phyloP scores from a whole-genome alignment of 768 basidiomycete genomes.

The Lactarius deliciosus region DNA sequence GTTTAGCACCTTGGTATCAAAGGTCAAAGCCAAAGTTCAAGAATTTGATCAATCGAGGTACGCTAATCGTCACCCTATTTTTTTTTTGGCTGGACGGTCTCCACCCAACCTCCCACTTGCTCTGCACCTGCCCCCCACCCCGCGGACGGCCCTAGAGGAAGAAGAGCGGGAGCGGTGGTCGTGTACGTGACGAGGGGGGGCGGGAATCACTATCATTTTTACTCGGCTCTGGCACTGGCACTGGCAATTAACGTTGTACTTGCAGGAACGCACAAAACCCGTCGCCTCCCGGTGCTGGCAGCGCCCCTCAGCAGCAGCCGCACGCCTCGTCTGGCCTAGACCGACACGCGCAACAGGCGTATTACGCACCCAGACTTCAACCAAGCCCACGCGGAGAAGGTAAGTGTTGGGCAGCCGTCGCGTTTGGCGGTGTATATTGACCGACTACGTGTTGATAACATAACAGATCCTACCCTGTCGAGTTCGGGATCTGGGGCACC shows the following conservation, averaged over 20 bases:
- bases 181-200: background rate
- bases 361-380: slow-evolving; percentile 23
- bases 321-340: slow-evolving; percentile 10
- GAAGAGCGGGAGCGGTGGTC: background rate
- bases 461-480: background rate
- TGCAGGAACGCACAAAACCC: slow-evolving; percentile 17
- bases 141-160: background rate
- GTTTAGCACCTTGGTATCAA: slow-evolving; percentile 65
- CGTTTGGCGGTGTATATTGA: background rate
- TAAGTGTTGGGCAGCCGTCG: background rate
- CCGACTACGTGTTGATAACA: too few species aligned
- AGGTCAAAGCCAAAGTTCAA: slow-evolving; percentile 81
- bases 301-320: background rate
- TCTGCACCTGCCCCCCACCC: background rate
- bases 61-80: slow-evolving; percentile 6
- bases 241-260: background rate
- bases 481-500: background rate
- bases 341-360: slow-evolving; percentile 26
- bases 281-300: background rate
- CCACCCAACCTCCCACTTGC: background rate
- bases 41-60: slow-evolving; percentile 65
- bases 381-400: background rate
- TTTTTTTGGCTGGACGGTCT: background rate
- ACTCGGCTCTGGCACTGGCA: background rate
- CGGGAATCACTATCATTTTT: background rate